Conservation (phyloP, 2,329 filamentous ascomycete genomes). For the Beauveria caledonica region DNA sequence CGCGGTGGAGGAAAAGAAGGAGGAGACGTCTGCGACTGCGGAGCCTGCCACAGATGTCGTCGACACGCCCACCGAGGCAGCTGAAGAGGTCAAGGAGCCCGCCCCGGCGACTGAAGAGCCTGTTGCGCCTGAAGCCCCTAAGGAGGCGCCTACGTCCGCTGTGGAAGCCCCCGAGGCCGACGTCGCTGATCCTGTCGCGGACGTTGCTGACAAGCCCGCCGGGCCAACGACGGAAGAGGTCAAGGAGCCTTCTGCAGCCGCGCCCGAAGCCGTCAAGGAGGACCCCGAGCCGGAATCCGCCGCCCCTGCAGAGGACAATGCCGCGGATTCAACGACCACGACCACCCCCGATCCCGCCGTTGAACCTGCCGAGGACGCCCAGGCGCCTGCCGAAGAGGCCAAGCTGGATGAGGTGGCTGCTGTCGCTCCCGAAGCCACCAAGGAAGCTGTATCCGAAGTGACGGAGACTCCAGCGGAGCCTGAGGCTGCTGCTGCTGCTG, state of each 20-base stretch:
- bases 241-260: conserved; percentile 8
- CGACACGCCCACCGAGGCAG: neutral
- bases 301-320: conserved; percentile 4
- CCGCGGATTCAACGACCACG: neutral
- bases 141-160: neutral
- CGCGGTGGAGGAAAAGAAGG: neutral
- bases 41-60: neutral
- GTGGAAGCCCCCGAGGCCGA: neutral
- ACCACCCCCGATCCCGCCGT: neutral
- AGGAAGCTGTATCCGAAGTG: neutral
- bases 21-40: no score
- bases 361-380: neutral
- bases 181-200: conserved; percentile 13
- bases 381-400: neutral
- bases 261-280: conserved; percentile 3
- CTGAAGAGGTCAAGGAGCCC: neutral
- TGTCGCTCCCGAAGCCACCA: conserved; percentile 15
- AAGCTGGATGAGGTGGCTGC: neutral
- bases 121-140: neutral
- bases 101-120: neutral
- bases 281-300: neutral
- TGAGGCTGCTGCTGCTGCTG: neutral
- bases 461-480: conserved; percentile 12
- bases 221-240: neutral
- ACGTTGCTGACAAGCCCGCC: conserved; percentile 12